These are phyloP conservation scores for Fraxinus sp. DNA, from an alignment of 305 asterid species.

Conservation along the genomic window DNA sequence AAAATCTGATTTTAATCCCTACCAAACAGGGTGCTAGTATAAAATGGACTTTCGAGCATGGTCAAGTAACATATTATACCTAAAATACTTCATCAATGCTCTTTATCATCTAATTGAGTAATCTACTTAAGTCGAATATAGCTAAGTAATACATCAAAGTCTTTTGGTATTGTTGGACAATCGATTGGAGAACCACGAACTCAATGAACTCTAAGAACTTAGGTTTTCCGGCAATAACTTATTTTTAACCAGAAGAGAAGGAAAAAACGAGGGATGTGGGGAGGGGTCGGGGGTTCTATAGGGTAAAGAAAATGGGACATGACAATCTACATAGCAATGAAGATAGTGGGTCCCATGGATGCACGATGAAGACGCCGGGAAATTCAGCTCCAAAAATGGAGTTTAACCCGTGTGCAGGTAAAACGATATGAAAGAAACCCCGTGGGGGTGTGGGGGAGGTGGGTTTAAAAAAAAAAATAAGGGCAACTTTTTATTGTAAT, in stretches of 20 bases:
- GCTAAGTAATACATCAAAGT: not conserved
- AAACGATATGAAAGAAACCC: not conserved
- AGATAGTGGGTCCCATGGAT: too few species aligned
- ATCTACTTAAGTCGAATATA: not conserved
- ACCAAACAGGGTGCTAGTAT: too few species aligned
- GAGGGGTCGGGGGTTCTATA: not conserved
- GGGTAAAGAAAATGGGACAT: not conserved
- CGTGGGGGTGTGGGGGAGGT: not conserved
- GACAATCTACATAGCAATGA: slow-evolving; percentile 32
- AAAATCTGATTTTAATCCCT: too few species aligned
- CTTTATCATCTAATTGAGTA: not conserved
- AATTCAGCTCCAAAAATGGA: slow-evolving; percentile 16
- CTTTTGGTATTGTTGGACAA: not conserved
- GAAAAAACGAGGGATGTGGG: not conserved
- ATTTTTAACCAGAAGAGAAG: not conserved
- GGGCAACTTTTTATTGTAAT: not conserved
- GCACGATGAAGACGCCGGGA: slow-evolving; percentile 29
- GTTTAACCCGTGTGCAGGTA: not conserved
- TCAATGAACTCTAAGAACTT: not conserved
- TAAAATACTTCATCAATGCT: not conserved
- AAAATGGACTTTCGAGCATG: too few species aligned
- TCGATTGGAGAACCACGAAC: not conserved
- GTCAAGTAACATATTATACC: not conserved
- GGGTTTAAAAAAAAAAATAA: too few species aligned
- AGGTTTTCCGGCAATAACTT: not conserved